A percentile compares a stretch with the other conserved stretches of the same genome.
Evolutionary conservation across 345 rosid genomes (phyloP).

Genomic region (Raphanus raphanistrum): DNA sequence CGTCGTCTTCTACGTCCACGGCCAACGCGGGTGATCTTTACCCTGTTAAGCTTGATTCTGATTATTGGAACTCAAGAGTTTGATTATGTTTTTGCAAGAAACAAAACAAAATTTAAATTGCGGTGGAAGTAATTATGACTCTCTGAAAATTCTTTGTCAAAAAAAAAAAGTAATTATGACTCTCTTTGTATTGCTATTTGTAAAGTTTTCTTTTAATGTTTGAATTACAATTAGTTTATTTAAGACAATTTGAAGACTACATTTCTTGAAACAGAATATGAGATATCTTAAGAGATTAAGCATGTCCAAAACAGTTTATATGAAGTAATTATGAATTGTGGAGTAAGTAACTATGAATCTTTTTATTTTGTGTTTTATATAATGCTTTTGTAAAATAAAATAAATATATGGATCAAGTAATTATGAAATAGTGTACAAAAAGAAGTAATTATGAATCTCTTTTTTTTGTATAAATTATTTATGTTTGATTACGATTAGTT

Average conservation of each 20-base stretch:
- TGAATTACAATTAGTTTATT: not conserved
- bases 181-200: not conserved
- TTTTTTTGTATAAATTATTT: not conserved
- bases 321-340: not conserved
- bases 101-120: not conserved
- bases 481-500: too few relatives aligned
- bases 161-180: not conserved
- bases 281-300: not conserved
- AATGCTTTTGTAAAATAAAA: not conserved
- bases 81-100: not conserved
- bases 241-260: not conserved
- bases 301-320: not conserved
- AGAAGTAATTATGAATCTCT: too few relatives aligned
- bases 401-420: not conserved
- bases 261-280: not conserved
- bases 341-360: not conserved
- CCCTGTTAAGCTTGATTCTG: constrained; percentile 34
- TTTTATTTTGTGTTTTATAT: too few relatives aligned
- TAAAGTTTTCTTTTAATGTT: not conserved
- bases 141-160: not conserved
- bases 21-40: constrained; percentile 41
- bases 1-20: constrained; percentile 36
- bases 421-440: not conserved
- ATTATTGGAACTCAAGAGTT: constrained; percentile 31
- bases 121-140: not conserved